A percentile compares a stretch with the other conserved stretches of the same genome.
Evolutionary conservation across 352 stramenopile genomes (phyloP).

Genomic region (Thalassiosira mediterranea): DNA sequence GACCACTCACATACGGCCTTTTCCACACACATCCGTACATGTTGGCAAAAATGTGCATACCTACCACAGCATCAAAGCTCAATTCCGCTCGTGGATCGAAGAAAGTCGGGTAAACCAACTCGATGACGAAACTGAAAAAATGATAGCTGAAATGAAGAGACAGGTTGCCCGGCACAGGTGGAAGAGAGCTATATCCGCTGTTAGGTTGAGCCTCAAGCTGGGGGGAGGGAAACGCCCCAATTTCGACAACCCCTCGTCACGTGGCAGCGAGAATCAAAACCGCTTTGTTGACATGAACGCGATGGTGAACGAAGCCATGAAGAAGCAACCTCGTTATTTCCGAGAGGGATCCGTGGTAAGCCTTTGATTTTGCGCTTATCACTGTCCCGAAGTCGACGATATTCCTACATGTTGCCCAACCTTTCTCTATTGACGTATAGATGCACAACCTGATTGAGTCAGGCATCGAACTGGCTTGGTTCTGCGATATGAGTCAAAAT

Average conservation of each 20-base stretch:
- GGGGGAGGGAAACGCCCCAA: slow-evolving; percentile 33
- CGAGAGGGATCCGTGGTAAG: slow-evolving; percentile 27
- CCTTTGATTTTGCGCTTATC: neutral
- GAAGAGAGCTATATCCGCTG: slow-evolving; percentile 27
- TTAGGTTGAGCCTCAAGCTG: slow-evolving; percentile 27
- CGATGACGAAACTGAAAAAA: slow-evolving; percentile 29
- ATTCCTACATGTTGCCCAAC: neutral
- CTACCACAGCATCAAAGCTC: slow-evolving; percentile 15
- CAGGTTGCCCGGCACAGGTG: slow-evolving; percentile 40
- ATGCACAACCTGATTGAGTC: slow-evolving; percentile 48
- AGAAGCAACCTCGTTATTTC: slow-evolving; percentile 26
- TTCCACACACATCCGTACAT: too few relatives aligned
- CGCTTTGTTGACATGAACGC: slow-evolving; percentile 35
- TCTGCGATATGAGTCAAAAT: slow-evolving; percentile 34
- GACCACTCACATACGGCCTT: too few relatives aligned
- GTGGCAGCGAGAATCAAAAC: slow-evolving; percentile 36
- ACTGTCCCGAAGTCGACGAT: neutral
- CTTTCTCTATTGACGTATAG: neutral
- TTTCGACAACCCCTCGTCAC: slow-evolving; percentile 29
- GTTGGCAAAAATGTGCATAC: too few relatives aligned
- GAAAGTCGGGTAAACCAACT: slow-evolving; percentile 28
- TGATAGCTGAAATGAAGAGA: slow-evolving; percentile 31
- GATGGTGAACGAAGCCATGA: slow-evolving; percentile 36
- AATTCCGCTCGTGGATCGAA: slow-evolving; percentile 41
- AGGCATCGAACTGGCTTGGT: slow-evolving; percentile 47